Percentiles rank a stretch among this genome's conserved stretches.
phyloP scores from a whole-genome alignment of 192 early-diverging fungal species.

The Coemansia sp. region DNA sequence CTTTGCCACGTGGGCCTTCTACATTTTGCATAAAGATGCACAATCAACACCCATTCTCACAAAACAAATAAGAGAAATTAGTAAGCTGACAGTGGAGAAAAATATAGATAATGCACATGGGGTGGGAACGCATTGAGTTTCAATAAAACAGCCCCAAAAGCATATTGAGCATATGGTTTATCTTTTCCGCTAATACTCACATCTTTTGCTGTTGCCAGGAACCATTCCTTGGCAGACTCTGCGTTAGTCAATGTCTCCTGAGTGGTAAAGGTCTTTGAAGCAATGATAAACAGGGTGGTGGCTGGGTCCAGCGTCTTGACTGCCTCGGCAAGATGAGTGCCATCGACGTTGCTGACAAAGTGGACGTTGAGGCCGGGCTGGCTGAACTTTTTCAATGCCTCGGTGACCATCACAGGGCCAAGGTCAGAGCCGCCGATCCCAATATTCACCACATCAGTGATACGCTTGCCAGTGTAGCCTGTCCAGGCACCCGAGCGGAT shows the following conservation, averaged over 20 bases:
- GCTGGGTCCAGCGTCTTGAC: conserved; percentile 85
- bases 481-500: conserved; percentile 92
- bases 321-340: conserved; percentile 94
- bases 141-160: too few species aligned
- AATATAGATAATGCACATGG: not conserved
- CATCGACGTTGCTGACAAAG: conserved; percentile 98
- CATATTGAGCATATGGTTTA: too few species aligned
- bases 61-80: not conserved
- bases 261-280: conserved; percentile 98
- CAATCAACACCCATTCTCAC: not conserved
- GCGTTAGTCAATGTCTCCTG: conserved; percentile 99
- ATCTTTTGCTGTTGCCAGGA: conserved; percentile 82
- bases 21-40: conserved; percentile 7
- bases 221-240: conserved; percentile 90
- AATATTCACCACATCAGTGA: conserved; percentile 97
- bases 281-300: conserved; percentile 91
- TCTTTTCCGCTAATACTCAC: conserved; percentile 21
- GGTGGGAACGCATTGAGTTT: too few species aligned
- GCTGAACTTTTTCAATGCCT: conserved; percentile 93
- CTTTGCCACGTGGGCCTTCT: conserved; percentile 87
- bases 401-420: conserved; percentile 98
- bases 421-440: conserved; percentile 98
- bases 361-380: conserved; percentile 78
- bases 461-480: conserved; percentile 92
- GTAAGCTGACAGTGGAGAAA: not conserved